phyloP scores from a whole-genome alignment of 1,284 basidiomycete species.

The Leccinum solheimii region DNA sequence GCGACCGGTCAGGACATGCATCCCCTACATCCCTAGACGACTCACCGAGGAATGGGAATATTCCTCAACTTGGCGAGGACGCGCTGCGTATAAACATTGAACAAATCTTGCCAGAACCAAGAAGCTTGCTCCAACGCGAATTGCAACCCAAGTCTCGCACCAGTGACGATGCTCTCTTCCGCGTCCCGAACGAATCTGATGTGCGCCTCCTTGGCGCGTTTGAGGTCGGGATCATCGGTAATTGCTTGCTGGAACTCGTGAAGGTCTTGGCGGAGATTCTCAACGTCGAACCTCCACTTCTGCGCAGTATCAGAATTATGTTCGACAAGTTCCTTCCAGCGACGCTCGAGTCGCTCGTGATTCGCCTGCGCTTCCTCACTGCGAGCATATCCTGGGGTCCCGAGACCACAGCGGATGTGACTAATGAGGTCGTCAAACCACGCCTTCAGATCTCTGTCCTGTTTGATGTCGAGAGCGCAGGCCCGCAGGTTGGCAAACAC shows the following conservation, averaged over 20 bases:
- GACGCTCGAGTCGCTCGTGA: constrained; percentile 44
- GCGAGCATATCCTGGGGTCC: constrained; percentile 50
- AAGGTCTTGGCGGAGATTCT: constrained; percentile 45
- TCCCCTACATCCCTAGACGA: constrained; percentile 3
- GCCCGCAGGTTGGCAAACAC: constrained; percentile 40
- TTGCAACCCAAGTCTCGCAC: constrained; percentile 41
- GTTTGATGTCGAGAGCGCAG: constrained; percentile 46
- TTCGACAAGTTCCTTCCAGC: constrained; percentile 52
- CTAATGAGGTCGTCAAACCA: constrained; percentile 53
- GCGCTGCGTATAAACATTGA: constrained; percentile 63
- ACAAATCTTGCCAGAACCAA: constrained; percentile 73
- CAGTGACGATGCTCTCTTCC: constrained; percentile 43
- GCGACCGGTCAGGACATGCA: constrained; percentile 6
- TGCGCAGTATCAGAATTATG: constrained; percentile 41
- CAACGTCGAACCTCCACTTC: constrained; percentile 54
- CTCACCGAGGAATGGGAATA: constrained; percentile 65
- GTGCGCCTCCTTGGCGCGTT: constrained; percentile 47
- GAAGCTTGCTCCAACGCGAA: constrained; percentile 55
- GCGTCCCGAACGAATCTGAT: constrained; percentile 47
- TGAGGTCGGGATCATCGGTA: constrained; percentile 49
- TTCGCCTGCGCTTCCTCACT: constrained; percentile 46
- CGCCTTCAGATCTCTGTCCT: constrained; percentile 46
- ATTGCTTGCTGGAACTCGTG: constrained; percentile 46
- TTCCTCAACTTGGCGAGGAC: constrained; percentile 49
- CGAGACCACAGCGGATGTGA: constrained; percentile 46